phyloP scores from a whole-genome alignment of 371 early-diverging fungal genomes.

The Rhizopus sp. region DNA sequence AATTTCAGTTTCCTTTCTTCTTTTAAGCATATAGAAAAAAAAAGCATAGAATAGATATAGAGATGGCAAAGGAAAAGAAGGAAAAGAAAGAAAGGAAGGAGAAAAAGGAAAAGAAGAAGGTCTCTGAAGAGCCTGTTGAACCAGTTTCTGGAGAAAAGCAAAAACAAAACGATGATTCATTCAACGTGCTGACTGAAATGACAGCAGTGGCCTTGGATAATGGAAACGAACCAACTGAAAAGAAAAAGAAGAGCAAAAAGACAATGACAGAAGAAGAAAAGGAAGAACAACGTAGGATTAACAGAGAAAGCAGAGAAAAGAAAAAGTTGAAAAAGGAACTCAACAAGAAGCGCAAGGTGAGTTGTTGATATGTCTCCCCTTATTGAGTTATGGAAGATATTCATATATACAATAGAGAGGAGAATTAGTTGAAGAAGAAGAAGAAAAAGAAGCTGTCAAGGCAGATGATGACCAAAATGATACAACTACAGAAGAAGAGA shows the following conservation, averaged over 20 bases:
- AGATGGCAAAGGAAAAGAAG: conserved; percentile 13
- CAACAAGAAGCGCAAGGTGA: conserved; percentile 49
- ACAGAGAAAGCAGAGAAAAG: conserved; percentile 44
- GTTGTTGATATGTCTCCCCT: background rate
- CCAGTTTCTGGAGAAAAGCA: too few relatives aligned
- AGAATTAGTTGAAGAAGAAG: conserved; percentile 38
- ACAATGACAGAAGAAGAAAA: conserved; percentile 35
- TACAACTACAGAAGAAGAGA: conserved; percentile 19
- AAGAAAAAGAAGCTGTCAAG: conserved; percentile 23
- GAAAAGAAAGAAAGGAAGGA: conserved; percentile 13
- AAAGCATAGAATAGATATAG: conserved; percentile 8
- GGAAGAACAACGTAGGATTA: conserved; percentile 44
- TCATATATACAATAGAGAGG: conserved; percentile 30
- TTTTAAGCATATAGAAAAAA: conserved; percentile 1
- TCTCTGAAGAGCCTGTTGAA: too few relatives aligned
- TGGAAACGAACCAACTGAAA: conserved; percentile 14
- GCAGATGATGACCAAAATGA: conserved; percentile 4
- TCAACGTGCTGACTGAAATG: conserved; percentile 27
- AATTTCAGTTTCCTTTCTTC: background rate
- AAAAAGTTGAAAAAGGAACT: conserved; percentile 45
- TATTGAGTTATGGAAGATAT: too few relatives aligned
- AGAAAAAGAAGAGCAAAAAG: conserved; percentile 21
- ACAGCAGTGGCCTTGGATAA: conserved; percentile 12
- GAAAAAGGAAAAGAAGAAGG: conserved; percentile 4
- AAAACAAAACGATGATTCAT: conserved; percentile 23